Evolutionary conservation across 108 stramenopile species (phyloP).

Genomic region (Conticribra weissflogii): DNA sequence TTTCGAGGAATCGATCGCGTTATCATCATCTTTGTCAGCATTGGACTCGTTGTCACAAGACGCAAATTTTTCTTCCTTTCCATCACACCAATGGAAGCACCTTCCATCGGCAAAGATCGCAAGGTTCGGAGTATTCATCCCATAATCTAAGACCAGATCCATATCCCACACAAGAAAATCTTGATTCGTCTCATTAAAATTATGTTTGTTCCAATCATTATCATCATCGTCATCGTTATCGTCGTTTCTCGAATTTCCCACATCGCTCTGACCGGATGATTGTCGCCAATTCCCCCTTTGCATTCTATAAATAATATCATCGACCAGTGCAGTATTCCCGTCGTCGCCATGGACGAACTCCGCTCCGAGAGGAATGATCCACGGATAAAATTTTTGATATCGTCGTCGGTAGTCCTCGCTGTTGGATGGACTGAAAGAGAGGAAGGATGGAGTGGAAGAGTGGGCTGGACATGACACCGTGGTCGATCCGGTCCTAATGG

Average conservation of each 20-base stretch:
- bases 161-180: background rate
- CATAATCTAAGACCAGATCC: conserved; percentile 9
- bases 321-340: conserved; percentile 34
- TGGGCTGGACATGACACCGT: too few species aligned
- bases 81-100: conserved; percentile 20
- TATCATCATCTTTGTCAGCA: too few species aligned
- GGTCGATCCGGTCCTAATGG: conserved; percentile 33
- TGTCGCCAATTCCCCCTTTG: background rate
- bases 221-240: too few species aligned
- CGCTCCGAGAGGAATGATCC: conserved; percentile 36
- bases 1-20: too few species aligned
- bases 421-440: background rate
- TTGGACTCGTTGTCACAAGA: too few species aligned
- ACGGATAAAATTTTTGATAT: conserved; percentile 36
- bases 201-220: too few species aligned
- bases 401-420: conserved; percentile 2
- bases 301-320: background rate
- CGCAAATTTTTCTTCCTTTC: conserved; percentile 1
- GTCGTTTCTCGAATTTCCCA: too few species aligned
- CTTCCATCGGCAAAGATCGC: conserved; percentile 17
- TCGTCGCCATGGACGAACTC: conserved; percentile 46
- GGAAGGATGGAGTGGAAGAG: background rate
- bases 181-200: too few species aligned
- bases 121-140: conserved; percentile 5
- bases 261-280: too few species aligned